Base-by-base conservation (phyloP, 2,329 filamentous ascomycete species). In the Trichophyton benhamiae region DNA sequence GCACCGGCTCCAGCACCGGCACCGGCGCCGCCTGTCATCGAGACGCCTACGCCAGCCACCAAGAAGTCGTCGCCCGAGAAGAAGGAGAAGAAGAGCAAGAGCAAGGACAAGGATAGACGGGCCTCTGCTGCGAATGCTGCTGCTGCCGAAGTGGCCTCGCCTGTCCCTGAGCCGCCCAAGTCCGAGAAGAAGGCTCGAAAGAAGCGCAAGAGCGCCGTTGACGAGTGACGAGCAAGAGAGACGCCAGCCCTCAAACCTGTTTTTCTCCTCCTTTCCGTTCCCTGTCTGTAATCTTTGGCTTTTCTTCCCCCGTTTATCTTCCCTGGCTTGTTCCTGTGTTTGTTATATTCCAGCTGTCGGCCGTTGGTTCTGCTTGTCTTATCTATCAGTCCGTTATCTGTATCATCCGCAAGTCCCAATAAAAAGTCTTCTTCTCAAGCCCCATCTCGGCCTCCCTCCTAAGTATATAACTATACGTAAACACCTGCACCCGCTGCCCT, bases 31-130 rank as follows among this genome's bases (percentile, higher is more conserved):
- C 62, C 62, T 6, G 49, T 53, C 22, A 46, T 59, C 22, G 53
- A 62, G 48, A 53, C 49, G 49, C 49, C 49, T 2, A 62, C 70
- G 63, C 66, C 70, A 2, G 69, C 70, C 3, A 66, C 67, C 60
- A 77, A 76, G 68, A 74, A 73, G 64, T 68, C 69, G 25, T 72
- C 74, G 1, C 69, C 70, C 2, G 67, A 69, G 53, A 72, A 75
- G 68, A 71, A 70, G 65, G 67, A 68, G 3, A 67, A 69, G 49
- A 69, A 69, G 62, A 64, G 64, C 30, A 60, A 63, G 17, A 74
- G 13, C 7, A 53, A 72, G 65, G 74, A 73, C 62, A 76, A 74
- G 25, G 73, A 53, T 4, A 53, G 49, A 33, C 49, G 49, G 4
- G 49, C 22, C 22, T 53, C 46, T 22, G 17, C 27, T 6, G 27